Conservation (phyloP, 2,329 filamentous ascomycete species). For the Conoideocrella luteorostrata region DNA sequence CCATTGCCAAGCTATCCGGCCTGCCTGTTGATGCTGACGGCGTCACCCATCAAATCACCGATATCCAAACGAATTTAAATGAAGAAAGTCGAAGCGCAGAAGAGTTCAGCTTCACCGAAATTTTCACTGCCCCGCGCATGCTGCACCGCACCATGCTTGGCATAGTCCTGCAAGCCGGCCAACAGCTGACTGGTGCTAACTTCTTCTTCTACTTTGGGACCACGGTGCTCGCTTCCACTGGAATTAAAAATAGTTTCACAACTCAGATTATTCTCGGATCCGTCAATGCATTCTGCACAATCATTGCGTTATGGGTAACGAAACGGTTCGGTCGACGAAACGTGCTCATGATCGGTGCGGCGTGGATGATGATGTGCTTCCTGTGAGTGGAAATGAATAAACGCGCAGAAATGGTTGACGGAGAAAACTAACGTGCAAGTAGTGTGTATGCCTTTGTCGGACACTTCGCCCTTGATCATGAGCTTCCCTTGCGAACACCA, state of each 20-base stretch:
- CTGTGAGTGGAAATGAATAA: constrained; percentile 24
- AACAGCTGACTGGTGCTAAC: constrained; percentile 64
- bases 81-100: constrained; percentile 38
- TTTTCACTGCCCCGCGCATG: constrained; percentile 64
- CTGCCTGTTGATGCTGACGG: constrained; percentile 30
- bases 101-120: constrained; percentile 48
- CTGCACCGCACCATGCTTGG: constrained; percentile 57
- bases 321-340: constrained; percentile 59
- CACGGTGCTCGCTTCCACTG: constrained; percentile 60
- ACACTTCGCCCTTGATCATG: constrained; percentile 35
- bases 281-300: constrained; percentile 62
- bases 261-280: constrained; percentile 62
- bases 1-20: constrained; percentile 41
- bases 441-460: constrained; percentile 44
- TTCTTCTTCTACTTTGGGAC: constrained; percentile 64
- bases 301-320: constrained; percentile 58
- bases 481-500: constrained; percentile 37
- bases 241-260: constrained; percentile 57
- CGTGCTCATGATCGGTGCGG: constrained; percentile 55
- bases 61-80: constrained; percentile 45
- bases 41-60: constrained; percentile 42
- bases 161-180: constrained; percentile 55
- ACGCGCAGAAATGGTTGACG: neutral
- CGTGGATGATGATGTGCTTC: constrained; percentile 53
- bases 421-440: neutral